These are phyloP conservation scores for Russula sp. DNA, from an alignment of 768 basidiomycete species.

Conservation along the genomic window DNA sequence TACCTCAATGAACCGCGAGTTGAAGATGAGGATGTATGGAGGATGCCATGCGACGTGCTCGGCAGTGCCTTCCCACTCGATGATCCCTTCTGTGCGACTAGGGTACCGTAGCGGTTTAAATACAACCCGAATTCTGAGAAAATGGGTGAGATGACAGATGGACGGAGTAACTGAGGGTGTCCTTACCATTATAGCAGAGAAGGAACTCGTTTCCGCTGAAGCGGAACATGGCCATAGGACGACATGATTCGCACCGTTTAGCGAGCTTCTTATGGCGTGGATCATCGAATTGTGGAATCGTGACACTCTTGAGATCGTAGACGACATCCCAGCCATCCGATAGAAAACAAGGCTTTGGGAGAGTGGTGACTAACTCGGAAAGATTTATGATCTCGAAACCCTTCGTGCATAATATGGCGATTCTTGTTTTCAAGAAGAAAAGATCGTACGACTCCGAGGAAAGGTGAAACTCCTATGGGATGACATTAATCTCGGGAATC, in stretches of 20 bases:
- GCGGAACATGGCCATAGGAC: slow-evolving; percentile 88
- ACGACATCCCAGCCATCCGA: slow-evolving; percentile 8
- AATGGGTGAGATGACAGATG: slow-evolving; percentile 10
- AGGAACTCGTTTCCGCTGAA: slow-evolving; percentile 85
- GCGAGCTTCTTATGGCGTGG: slow-evolving; percentile 62
- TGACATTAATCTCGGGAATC: neutral
- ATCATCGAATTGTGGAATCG: slow-evolving; percentile 82
- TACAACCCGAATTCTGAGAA: slow-evolving; percentile 82
- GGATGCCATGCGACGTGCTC: slow-evolving; percentile 87
- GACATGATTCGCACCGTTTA: slow-evolving; percentile 75
- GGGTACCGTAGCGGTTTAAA: slow-evolving; percentile 90
- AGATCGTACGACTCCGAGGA: slow-evolving; percentile 89
- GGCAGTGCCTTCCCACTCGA: slow-evolving; percentile 94
- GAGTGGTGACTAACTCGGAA: slow-evolving; percentile 61
- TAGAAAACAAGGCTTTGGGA: neutral
- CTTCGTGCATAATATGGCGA: slow-evolving; percentile 89
- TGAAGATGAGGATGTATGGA: slow-evolving; percentile 85
- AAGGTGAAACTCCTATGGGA: slow-evolving; percentile 74
- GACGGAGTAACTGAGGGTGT: neutral
- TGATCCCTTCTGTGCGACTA: slow-evolving; percentile 61
- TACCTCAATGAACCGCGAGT: slow-evolving; percentile 87
- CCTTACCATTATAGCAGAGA: slow-evolving; percentile 80
- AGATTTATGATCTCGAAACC: slow-evolving; percentile 99
- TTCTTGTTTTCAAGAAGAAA: slow-evolving; percentile 89
- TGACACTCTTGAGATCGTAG: slow-evolving; percentile 77